Conservation (phyloP, 1,284 basidiomycete species). For the Cystobasidiaceae sp. region DNA sequence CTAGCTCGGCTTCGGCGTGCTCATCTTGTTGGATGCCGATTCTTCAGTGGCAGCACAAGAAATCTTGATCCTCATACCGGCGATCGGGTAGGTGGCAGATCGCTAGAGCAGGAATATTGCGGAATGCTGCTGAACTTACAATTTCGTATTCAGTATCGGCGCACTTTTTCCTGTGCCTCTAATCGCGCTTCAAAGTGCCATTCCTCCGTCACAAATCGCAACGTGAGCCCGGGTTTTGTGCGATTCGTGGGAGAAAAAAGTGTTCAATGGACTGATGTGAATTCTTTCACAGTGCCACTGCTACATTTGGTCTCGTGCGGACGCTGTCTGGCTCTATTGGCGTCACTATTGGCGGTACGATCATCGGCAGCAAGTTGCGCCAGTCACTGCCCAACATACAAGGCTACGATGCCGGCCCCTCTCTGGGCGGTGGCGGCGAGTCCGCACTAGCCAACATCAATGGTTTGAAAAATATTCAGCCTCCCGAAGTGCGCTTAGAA, state of each 20-base stretch:
- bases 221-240: slow-evolving; percentile 62
- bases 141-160: slow-evolving; percentile 33
- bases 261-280: background rate
- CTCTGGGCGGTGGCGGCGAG: slow-evolving; percentile 35
- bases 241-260: slow-evolving; percentile 34
- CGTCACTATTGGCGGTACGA: slow-evolving; percentile 55
- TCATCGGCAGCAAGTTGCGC: slow-evolving; percentile 41
- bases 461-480: slow-evolving; percentile 48
- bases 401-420: slow-evolving; percentile 31
- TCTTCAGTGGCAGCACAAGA: slow-evolving; percentile 36
- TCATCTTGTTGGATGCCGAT: slow-evolving; percentile 41
- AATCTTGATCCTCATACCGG: slow-evolving; percentile 38
- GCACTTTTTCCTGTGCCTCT: slow-evolving; percentile 38
- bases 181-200: slow-evolving; percentile 60
- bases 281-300: slow-evolving; percentile 65
- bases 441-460: slow-evolving; percentile 20
- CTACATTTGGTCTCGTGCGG: slow-evolving; percentile 64
- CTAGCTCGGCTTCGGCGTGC: slow-evolving; percentile 41
- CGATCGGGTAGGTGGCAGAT: slow-evolving; percentile 3
- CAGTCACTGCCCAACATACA: slow-evolving; percentile 33
- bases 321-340: slow-evolving; percentile 73
- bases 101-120: background rate
- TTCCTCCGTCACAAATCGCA: slow-evolving; percentile 75
- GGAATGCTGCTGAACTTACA: slow-evolving; percentile 22
- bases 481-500: slow-evolving; percentile 46